phyloP scores from a whole-genome alignment of 2,329 filamentous ascomycete genomes.

The Alternaria arborescens region DNA sequence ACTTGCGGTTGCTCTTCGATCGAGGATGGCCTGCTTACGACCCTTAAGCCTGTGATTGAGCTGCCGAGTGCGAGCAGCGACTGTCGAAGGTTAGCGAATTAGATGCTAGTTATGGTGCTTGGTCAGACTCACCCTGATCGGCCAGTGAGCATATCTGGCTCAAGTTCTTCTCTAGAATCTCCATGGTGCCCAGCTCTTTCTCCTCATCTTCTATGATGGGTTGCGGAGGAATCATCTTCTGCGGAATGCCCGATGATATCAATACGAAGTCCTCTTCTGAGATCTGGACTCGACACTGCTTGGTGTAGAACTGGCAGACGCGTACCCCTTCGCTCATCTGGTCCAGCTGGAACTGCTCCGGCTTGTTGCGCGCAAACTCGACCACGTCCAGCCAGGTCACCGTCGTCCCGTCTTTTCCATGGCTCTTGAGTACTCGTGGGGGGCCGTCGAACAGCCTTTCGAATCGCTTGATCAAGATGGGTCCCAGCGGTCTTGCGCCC shows the following conservation, averaged over 20 bases:
- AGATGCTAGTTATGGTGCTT: background rate
- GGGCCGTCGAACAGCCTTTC: conserved; percentile 86
- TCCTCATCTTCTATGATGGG: conserved; percentile 86
- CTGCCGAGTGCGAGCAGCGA: conserved; percentile 75
- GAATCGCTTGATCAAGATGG: conserved; percentile 84
- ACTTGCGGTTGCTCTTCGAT: conserved; percentile 64
- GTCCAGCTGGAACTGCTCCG: conserved; percentile 77
- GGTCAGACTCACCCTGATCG: conserved; percentile 68
- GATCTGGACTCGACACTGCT: conserved; percentile 83
- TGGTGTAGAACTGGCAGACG: conserved; percentile 82
- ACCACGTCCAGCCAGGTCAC: conserved; percentile 88
- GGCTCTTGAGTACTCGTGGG: conserved; percentile 71
- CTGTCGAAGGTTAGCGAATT: conserved; percentile 47
- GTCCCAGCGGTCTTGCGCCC: conserved; percentile 81
- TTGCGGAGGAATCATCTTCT: conserved; percentile 81
- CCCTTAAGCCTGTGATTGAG: conserved; percentile 82
- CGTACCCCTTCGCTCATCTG: conserved; percentile 73
- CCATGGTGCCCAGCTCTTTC: conserved; percentile 82
- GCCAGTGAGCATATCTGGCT: conserved; percentile 80
- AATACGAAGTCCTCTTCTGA: conserved; percentile 87
- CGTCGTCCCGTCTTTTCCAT: conserved; percentile 66
- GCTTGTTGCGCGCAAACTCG: conserved; percentile 81
- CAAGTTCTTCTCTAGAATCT: conserved; percentile 82
- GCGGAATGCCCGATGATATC: conserved; percentile 82
- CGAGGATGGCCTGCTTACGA: conserved; percentile 75